Base-by-base conservation (phyloP, 192 early-diverging fungal species). In the Entrophospora sp. region DNA sequence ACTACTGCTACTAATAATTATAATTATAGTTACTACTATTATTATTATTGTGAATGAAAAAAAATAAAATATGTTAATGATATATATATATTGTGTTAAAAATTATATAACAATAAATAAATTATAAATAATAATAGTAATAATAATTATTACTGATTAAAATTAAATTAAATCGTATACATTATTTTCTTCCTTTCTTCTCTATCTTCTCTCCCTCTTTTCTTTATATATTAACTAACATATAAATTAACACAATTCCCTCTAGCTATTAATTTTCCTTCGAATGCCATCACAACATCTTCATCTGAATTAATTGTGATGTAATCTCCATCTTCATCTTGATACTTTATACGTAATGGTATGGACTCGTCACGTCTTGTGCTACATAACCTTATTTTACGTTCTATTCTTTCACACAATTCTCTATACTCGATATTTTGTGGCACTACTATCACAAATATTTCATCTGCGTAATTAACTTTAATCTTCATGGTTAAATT, bases 261-360 rank as follows among this genome's bases (percentile, higher is more conserved):
- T 36, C 73, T 69, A 1, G 75, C 72, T 9, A 73, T 70, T 38
- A 73, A 71, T 20, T 72, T 68, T 34, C 74, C 80, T 73, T 94
- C 94, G 78, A 98, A 94, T 5, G 92, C 94, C 85, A 95, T 76
- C 45, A 82, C 85, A 30, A 98, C 89, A 69, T 98, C 96, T 53
- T 93, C 92, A 71, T 96, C 87, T 18, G 84, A 87, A 64, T 88
- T 87, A 45, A 98, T 85, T 37, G 84, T 85, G 20, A 95, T 86
- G 70, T 87, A 83, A 68, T 97, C 94, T 40, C 91, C 89, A 69
- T 95, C 95, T 73, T 97, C 94, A 68, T 98, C 95, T 70, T 87
- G 84, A 69, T 97, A 97, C 68, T 85, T 83, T 61, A 98, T 86
- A 45, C 84, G 81, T 69, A 88, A 49, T 81, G 75, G 56, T 72